A percentile compares a stretch with the other conserved stretches of the same genome.
phyloP scores from a whole-genome alignment of 192 early-diverging fungal species.

The Tieghemiomyces parasiticus region DNA sequence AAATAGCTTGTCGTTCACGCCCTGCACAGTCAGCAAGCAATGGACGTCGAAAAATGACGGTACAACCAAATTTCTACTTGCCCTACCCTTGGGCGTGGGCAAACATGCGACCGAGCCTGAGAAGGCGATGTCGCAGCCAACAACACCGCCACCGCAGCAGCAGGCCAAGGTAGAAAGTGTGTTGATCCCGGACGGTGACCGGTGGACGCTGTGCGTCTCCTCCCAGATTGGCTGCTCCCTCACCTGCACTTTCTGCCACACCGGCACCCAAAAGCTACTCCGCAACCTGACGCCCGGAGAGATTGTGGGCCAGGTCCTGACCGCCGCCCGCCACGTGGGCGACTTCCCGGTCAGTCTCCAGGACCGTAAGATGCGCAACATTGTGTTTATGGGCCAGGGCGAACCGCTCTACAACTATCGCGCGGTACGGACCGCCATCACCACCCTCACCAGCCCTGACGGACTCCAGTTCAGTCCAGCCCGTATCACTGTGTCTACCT shows the following conservation, averaged over 20 bases:
- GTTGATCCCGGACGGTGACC: conserved; percentile 49
- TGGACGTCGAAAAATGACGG: conserved; percentile 4
- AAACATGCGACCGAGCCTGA: not conserved
- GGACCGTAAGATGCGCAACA: conserved; percentile 49
- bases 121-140: no score
- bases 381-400: conserved; percentile 90
- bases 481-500: conserved; percentile 72
- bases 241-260: conserved; percentile 81
- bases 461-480: conserved; percentile 48
- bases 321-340: conserved; percentile 33
- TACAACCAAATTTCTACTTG: not conserved
- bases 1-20: not conserved
- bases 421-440: conserved; percentile 41
- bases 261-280: conserved; percentile 72
- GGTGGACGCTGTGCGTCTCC: conserved; percentile 63
- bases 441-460: conserved; percentile 36
- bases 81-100: no score
- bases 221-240: conserved; percentile 78
- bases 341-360: conserved; percentile 38
- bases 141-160: not conserved
- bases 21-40: not conserved
- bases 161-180: conserved; percentile 56
- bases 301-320: conserved; percentile 54
- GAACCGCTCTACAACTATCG: conserved; percentile 79
- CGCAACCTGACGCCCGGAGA: conserved; percentile 60